These are phyloP conservation scores for Strombidium stylifer DNA, from an alignment of 73 alveolate genomes.

Conservation along the genomic window DNA sequence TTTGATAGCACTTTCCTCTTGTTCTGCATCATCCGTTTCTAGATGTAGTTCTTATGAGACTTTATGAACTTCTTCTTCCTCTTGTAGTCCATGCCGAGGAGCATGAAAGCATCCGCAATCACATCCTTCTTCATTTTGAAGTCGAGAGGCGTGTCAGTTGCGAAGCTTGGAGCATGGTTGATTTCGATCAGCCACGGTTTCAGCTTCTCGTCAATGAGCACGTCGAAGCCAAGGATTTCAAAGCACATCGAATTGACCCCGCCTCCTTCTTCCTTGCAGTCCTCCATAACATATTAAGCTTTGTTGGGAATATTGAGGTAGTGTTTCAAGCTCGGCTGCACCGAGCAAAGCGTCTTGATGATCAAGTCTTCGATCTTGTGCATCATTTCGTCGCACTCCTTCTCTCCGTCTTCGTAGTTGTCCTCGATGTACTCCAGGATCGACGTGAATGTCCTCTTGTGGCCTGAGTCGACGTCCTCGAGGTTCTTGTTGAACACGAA, in stretches of 20 bases:
- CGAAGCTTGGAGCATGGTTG: conserved; percentile 61
- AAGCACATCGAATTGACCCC: conserved; percentile 6
- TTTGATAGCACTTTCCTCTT: no score
- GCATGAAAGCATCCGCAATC: conserved; percentile 38
- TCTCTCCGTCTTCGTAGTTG: background rate
- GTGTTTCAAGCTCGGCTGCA: conserved; percentile 18
- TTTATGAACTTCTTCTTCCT: background rate
- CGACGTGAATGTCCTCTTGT: conserved; percentile 42
- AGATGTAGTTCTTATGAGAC: no score
- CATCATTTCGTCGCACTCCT: background rate
- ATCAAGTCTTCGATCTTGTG: conserved; percentile 16
- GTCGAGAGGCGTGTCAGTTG: conserved; percentile 57
- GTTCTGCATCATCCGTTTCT: no score
- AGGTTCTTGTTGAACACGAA: conserved; percentile 33
- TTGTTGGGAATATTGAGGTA: background rate
- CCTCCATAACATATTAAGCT: background rate
- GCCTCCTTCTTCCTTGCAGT: no score
- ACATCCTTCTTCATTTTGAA: conserved; percentile 54
- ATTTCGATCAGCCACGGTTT: conserved; percentile 76
- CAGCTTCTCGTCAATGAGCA: conserved; percentile 59
- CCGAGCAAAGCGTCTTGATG: conserved; percentile 29
- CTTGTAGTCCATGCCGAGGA: conserved; percentile 18
- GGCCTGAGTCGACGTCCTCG: conserved; percentile 29
- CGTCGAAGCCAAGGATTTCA: conserved; percentile 63
- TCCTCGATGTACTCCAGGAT: conserved; percentile 8